These are phyloP conservation scores for Atractiella rhizophila DNA, from an alignment of 768 basidiomycete species.

Conservation along the genomic window DNA sequence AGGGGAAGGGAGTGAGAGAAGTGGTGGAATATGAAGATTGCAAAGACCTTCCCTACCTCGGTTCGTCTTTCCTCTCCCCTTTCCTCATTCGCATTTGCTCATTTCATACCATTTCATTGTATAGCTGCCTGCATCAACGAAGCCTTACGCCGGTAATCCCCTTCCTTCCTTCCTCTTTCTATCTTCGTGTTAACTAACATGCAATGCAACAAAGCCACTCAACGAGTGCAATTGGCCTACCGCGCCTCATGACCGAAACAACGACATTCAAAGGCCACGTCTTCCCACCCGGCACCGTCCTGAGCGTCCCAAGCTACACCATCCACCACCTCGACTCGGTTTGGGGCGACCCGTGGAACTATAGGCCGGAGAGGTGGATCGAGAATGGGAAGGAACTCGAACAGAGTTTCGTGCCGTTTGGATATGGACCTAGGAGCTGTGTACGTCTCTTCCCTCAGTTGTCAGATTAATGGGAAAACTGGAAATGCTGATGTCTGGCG, in stretches of 20 bases:
- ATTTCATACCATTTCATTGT: too few relatives aligned
- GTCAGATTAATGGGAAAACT: not conserved
- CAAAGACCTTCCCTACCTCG: slow-evolving; percentile 28
- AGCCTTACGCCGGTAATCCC: too few relatives aligned
- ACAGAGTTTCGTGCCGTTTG: slow-evolving; percentile 57
- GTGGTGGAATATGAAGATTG: slow-evolving; percentile 37
- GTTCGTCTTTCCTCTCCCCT: not conserved
- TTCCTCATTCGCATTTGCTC: slow-evolving; percentile 26
- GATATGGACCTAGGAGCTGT: slow-evolving; percentile 59
- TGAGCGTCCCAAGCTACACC: slow-evolving; percentile 58
- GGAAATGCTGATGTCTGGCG: not conserved
- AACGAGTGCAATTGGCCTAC: slow-evolving; percentile 57
- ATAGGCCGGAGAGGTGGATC: slow-evolving; percentile 65
- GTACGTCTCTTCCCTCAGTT: slow-evolving; percentile 22
- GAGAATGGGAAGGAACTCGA: slow-evolving; percentile 28
- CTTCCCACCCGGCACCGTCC: slow-evolving; percentile 43
- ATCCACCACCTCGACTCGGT: slow-evolving; percentile 45
- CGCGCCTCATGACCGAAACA: slow-evolving; percentile 50
- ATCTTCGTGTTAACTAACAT: too few relatives aligned
- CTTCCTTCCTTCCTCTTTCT: too few relatives aligned
- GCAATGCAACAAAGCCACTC: too few relatives aligned
- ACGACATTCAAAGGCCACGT: slow-evolving; percentile 31
- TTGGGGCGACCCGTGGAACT: slow-evolving; percentile 61
- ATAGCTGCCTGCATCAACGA: slow-evolving; percentile 81
- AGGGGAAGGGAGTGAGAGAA: slow-evolving; percentile 15